Base-by-base conservation (phyloP, 106 monocot species). In the Posidonia australis region DNA sequence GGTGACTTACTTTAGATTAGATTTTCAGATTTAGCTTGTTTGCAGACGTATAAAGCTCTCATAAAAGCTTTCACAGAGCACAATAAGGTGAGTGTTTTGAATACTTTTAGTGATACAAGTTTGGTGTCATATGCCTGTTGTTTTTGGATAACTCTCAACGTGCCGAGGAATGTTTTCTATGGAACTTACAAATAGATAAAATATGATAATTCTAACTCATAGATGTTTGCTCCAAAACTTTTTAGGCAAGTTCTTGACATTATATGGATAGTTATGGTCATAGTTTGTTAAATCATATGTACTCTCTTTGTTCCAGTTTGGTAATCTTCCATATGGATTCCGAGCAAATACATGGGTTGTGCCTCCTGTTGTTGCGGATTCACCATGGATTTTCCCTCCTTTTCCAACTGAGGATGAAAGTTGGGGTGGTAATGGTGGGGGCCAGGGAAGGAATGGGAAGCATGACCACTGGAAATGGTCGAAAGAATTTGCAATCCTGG, bases 261-360 rank as follows among this genome's bases (percentile, higher is more conserved):
- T 4, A 36, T 36, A 36, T 36, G 2, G 36, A n/a, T 36, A 36
- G 36, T 36, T 36, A 7, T 7, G 7, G 36, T 36, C 36, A 7
- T 36, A 36, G 29, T 22, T 57, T 57, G 11, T 22, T 57, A 57
- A 13, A 47, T 36, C 1, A 26, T 65, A 31, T 43, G 46, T 62
- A 18, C 59, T 13, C 53, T 52, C 26, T 41, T 18, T 32, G 23
- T 71, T 75, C 48, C 78, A 96, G 94, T 96, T 96, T 82, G 94
- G 90, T 13, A 96, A 96, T 80, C 90, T 96, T 71, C 94, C 94
- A 28, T 96, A 96, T 66, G 94, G 90, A 62, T 96, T 90, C 62
- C 81, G 94, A 67, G 79, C 90, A 84, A 96, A 96, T 71, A 96
- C 94, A 61, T 96, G 94, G 94, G 78, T 96, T 60, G 90, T 82